phyloP scores from a whole-genome alignment of 2,329 filamentous ascomycete species.

The Aspergillus novofumigatus region DNA sequence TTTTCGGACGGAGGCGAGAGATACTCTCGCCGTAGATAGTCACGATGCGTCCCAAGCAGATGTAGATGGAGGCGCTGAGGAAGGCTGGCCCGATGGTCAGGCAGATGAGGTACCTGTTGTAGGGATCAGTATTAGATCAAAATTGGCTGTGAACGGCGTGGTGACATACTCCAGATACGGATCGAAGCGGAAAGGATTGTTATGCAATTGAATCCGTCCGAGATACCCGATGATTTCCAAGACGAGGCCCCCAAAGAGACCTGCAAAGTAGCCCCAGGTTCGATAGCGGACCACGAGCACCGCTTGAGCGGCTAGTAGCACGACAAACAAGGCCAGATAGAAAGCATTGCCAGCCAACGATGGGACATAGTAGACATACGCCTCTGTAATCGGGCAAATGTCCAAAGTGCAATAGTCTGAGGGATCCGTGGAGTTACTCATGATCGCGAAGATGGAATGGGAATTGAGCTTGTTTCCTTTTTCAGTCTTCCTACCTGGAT shows the following conservation, averaged over 20 bases:
- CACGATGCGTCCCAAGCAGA: conserved; percentile 11
- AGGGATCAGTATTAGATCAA: too few relatives aligned
- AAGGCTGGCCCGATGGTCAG: conserved; percentile 6
- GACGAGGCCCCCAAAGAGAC: too few relatives aligned
- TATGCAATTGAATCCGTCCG: conserved; percentile 53
- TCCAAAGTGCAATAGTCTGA: conserved; percentile 31
- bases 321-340: conserved; percentile 50
- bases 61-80: conserved; percentile 3
- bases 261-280: conserved; percentile 29
- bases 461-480: too few relatives aligned
- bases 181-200: conserved; percentile 43
- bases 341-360: conserved; percentile 50
- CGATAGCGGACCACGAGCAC: conserved; percentile 44
- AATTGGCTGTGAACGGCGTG: too few relatives aligned
- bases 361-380: conserved; percentile 53
- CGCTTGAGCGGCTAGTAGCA: conserved; percentile 41
- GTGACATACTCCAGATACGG: conserved; percentile 42
- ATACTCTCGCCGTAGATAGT: conserved; percentile 8
- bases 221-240: conserved; percentile 37
- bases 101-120: conserved; percentile 4
- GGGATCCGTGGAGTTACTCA: not conserved
- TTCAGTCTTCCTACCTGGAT: too few relatives aligned
- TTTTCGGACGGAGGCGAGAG: conserved; percentile 5
- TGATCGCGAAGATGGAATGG: not conserved
- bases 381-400: conserved; percentile 32